These are phyloP conservation scores for Litchi chinensis DNA, from an alignment of 345 rosid genomes.

Conservation along the genomic window DNA sequence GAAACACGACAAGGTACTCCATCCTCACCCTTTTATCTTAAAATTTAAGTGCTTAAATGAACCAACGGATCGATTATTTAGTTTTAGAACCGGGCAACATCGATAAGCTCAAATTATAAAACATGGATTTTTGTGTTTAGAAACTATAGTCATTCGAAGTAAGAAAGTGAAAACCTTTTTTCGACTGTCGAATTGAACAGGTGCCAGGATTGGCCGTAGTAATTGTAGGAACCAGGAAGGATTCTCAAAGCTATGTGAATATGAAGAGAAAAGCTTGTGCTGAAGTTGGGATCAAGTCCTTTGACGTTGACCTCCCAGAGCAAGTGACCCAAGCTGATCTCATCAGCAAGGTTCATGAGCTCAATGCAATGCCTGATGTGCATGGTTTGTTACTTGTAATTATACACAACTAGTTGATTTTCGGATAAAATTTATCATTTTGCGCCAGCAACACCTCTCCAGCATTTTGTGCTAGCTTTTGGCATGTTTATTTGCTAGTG, in stretches of 20 bases:
- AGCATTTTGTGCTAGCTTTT: neutral
- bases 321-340: conserved; percentile 70
- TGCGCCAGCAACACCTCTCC: too few species aligned
- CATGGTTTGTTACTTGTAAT: conserved; percentile 48
- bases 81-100: neutral
- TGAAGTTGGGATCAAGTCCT: conserved; percentile 87
- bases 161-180: neutral
- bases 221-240: conserved; percentile 80
- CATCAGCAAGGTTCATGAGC: conserved; percentile 80
- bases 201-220: conserved; percentile 93
- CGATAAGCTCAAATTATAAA: too few species aligned
- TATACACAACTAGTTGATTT: neutral
- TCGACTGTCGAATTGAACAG: conserved; percentile 33
- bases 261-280: conserved; percentile 94
- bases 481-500: neutral
- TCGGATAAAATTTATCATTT: neutral
- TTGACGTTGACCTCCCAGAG: conserved; percentile 76
- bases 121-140: neutral
- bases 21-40: neutral
- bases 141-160: neutral
- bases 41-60: neutral
- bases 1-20: conserved; percentile 68
- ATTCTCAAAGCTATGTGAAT: conserved; percentile 83
- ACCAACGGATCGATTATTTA: neutral
- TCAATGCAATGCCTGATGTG: conserved; percentile 72